A percentile compares a stretch with the other conserved stretches of the same genome.
phyloP scores from a whole-genome alignment of 768 basidiomycete species.

The Amanita subjunquillea region DNA sequence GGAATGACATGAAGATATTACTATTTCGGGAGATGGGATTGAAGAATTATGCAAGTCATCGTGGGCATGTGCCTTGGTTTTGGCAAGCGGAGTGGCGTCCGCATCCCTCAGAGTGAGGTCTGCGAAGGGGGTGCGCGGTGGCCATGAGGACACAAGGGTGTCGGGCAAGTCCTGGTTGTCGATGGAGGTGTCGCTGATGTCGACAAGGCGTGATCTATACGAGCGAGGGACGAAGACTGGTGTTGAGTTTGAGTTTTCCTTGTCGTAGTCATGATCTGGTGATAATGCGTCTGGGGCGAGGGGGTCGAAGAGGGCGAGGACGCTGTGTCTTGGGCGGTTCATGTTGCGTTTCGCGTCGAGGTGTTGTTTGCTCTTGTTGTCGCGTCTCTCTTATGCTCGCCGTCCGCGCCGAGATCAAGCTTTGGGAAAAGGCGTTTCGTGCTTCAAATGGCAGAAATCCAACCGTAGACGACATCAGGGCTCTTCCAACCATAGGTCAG shows the following conservation, averaged over 20 bases:
- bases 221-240: conserved; percentile 23
- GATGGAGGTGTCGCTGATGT: conserved; percentile 39
- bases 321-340: conserved; percentile 31
- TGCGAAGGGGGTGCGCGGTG: conserved; percentile 26
- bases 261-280: conserved; percentile 25
- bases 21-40: neutral
- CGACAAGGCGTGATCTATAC: conserved; percentile 30
- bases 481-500: conserved; percentile 53
- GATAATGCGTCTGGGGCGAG: conserved; percentile 15
- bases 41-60: neutral
- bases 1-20: neutral
- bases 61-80: conserved; percentile 8
- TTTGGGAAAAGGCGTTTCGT: conserved; percentile 68
- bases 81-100: conserved; percentile 25
- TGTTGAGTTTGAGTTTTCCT: conserved; percentile 32
- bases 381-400: conserved; percentile 17
- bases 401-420: conserved; percentile 53
- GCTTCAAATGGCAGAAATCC: conserved; percentile 45
- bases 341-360: neutral
- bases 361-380: conserved; percentile 30
- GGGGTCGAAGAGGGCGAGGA: conserved; percentile 44
- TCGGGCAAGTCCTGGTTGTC: conserved; percentile 23
- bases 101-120: conserved; percentile 21
- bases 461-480: conserved; percentile 61
- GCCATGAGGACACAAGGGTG: conserved; percentile 14